These are phyloP conservation scores for Nephelium lappaceum DNA, from an alignment of 345 rosid species.

Conservation along the genomic window DNA sequence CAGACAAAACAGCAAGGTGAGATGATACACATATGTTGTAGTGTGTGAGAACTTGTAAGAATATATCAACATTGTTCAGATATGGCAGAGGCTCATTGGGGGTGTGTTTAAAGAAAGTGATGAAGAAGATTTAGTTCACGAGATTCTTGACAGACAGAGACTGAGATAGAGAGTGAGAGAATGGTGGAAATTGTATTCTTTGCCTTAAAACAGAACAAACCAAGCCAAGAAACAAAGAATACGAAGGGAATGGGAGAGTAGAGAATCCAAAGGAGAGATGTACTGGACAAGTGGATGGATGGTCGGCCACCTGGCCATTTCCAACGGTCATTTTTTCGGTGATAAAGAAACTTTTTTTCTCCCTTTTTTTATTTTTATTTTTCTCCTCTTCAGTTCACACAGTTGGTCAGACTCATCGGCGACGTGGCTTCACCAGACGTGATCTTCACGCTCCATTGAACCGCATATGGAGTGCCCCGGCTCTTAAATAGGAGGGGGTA, in stretches of 20 bases:
- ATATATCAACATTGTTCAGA: conserved; percentile 42
- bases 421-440: conserved; percentile 2
- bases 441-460: not conserved
- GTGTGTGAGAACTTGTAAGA: conserved; percentile 25
- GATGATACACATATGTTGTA: conserved; percentile 27
- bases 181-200: conserved; percentile 18
- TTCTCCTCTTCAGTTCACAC: not conserved
- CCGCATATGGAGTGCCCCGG: too few relatives aligned
- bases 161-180: conserved; percentile 20
- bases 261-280: conserved; percentile 43
- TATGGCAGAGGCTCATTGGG: conserved; percentile 39
- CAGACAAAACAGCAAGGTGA: conserved; percentile 41
- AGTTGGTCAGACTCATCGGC: not conserved
- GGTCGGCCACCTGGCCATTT: conserved; percentile 53
- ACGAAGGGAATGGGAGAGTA: not conserved
- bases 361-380: too few relatives aligned
- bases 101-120: conserved; percentile 1
- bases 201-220: conserved; percentile 25
- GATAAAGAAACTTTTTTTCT: not conserved
- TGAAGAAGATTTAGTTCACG: conserved; percentile 32
- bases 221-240: conserved; percentile 28
- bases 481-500: too few relatives aligned
- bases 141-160: conserved; percentile 34
- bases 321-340: conserved; percentile 47
- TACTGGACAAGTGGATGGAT: conserved; percentile 58